phyloP scores from a whole-genome alignment of 2,329 filamentous ascomycete species.

The Penicillium griseofulvum region DNA sequence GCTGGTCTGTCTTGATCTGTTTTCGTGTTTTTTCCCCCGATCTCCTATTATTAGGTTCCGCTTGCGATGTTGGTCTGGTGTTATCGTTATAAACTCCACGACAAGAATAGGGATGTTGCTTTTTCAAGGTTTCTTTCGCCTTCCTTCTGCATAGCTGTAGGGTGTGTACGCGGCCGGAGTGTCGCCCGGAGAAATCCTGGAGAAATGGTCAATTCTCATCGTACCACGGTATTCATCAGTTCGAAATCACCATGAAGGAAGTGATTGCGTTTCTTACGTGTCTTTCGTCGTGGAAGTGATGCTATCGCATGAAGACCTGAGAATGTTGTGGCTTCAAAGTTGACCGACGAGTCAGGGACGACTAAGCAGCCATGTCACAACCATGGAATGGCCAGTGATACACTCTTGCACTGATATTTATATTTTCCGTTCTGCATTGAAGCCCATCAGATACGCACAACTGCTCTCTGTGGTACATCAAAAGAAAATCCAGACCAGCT shows the following conservation, averaged over 20 bases:
- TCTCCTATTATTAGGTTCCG: background rate
- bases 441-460: background rate
- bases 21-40: background rate
- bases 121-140: background rate
- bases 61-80: slow-evolving; percentile 1
- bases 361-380: background rate
- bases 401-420: background rate
- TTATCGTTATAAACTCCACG: background rate
- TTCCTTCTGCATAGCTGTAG: background rate
- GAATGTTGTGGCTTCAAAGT: background rate
- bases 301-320: background rate
- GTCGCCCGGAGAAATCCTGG: too few relatives aligned
- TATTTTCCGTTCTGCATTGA: too few relatives aligned
- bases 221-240: background rate
- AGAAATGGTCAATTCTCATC: background rate
- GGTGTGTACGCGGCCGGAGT: background rate
- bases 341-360: background rate
- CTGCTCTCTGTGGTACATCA: background rate
- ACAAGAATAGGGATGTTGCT: background rate
- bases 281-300: background rate
- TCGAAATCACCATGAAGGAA: background rate
- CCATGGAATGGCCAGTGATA: background rate
- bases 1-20: slow-evolving; percentile 9
- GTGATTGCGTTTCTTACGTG: background rate
- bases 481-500: background rate